A percentile compares a stretch with the other conserved stretches of the same genome.
Conservation (phyloP, 805 yeast genomes). For the Nakazawaea laoshanensis region DNA sequence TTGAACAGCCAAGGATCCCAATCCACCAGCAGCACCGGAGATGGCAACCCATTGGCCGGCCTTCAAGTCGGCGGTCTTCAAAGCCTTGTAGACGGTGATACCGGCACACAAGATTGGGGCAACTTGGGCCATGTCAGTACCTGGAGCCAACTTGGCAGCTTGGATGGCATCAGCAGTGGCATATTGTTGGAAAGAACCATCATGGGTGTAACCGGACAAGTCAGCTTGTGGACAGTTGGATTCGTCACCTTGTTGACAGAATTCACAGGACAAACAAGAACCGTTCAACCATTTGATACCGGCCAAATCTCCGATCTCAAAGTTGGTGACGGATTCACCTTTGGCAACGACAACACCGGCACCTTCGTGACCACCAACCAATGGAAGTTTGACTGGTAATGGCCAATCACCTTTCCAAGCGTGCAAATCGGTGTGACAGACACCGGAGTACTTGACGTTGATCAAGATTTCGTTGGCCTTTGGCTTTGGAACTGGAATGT, state of each 20-base stretch:
- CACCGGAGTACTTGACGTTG: constrained; percentile 66
- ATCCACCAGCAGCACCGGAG: constrained; percentile 46
- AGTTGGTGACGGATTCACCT: constrained; percentile 51
- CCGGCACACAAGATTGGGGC: constrained; percentile 48
- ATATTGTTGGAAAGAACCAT: constrained; percentile 49
- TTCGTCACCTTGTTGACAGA: constrained; percentile 50
- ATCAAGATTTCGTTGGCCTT: constrained; percentile 56
- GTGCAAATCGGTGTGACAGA: constrained; percentile 68
- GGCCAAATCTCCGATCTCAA: constrained; percentile 57
- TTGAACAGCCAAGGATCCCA: constrained; percentile 42
- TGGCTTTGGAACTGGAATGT: constrained; percentile 65
- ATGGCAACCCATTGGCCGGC: constrained; percentile 46
- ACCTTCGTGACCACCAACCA: constrained; percentile 71
- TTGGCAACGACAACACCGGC: constrained; percentile 61
- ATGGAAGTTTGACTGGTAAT: constrained; percentile 46
- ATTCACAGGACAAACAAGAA: constrained; percentile 57
- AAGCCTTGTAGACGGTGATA: constrained; percentile 45
- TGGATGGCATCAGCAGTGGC: constrained; percentile 46
- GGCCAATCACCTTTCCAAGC: constrained; percentile 74
- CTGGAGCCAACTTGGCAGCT: constrained; percentile 37
- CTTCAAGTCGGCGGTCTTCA: constrained; percentile 36
- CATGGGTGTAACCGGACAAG: constrained; percentile 68
- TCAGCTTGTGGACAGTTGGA: constrained; percentile 64
- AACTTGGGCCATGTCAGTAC: constrained; percentile 37
- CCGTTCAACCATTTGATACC: constrained; percentile 68